These are phyloP conservation scores for Coccomyxa sp. DNA, from an alignment of 139 green algal species.

Conservation along the genomic window DNA sequence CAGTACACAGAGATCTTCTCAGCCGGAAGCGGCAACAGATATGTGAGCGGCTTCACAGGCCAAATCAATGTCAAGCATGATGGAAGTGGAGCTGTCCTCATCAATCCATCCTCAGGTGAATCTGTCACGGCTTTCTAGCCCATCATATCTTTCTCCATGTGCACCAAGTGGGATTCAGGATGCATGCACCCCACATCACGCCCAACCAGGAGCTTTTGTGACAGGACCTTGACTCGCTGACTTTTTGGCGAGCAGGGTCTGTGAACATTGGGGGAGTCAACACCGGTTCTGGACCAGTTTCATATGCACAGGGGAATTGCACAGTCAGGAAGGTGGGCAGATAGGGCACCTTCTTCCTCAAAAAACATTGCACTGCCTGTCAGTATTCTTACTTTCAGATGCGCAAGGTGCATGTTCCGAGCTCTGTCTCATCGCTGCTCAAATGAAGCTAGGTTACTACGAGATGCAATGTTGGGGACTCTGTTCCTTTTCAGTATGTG, in stretches of 20 bases:
- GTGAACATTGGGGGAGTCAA: neutral
- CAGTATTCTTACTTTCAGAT: too few relatives aligned
- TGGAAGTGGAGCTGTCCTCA: neutral
- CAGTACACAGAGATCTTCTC: neutral
- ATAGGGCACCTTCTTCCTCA: neutral
- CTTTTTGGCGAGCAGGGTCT: neutral
- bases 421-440: too few relatives aligned
- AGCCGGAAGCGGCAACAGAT: neutral
- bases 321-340: neutral
- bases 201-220: neutral
- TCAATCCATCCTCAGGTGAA: neutral
- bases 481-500: too few relatives aligned
- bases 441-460: too few relatives aligned
- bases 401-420: too few relatives aligned
- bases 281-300: neutral
- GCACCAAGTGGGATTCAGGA: neutral
- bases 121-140: neutral
- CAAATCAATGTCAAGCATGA: conserved; percentile 3
- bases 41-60: neutral
- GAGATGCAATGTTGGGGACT: too few relatives aligned
- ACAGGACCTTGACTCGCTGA: neutral
- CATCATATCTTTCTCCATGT: neutral
- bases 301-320: neutral
- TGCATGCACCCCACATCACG: neutral
- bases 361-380: too few relatives aligned